A percentile compares a stretch with the other conserved stretches of the same genome.
Conservation (phyloP, 306 rosid genomes). For the Nissolia schottii region DNA sequence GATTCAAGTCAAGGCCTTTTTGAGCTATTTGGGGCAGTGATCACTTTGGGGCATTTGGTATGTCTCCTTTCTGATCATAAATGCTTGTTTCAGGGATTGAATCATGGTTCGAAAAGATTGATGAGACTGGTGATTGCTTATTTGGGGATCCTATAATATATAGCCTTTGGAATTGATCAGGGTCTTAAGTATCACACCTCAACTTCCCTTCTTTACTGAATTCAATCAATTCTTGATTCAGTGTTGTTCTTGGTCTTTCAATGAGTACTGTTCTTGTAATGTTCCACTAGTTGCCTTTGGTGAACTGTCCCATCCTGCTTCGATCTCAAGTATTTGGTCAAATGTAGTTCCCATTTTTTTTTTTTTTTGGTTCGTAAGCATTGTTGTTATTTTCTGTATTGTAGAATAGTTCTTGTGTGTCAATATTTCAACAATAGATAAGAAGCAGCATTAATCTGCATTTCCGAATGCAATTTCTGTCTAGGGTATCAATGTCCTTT, state of each 20-base stretch:
- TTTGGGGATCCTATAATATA: background rate
- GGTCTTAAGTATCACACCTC: background rate
- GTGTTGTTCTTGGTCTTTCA: constrained; percentile 2
- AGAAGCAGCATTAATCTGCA: background rate
- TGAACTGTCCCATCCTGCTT: background rate
- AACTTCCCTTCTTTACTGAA: background rate
- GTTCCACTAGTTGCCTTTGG: constrained; percentile 1
- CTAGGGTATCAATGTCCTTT: background rate
- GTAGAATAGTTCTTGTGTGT: background rate
- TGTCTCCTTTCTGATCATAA: constrained; percentile 9
- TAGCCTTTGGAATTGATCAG: constrained; percentile 5
- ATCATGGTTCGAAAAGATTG: background rate
- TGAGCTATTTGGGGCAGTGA: background rate
- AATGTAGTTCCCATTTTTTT: background rate
- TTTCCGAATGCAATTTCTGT: background rate
- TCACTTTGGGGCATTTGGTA: constrained; percentile 23
- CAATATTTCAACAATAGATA: background rate
- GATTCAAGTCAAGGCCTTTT: constrained; percentile 3
- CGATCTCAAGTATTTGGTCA: constrained; percentile 5
- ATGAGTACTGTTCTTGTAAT: constrained; percentile 13
- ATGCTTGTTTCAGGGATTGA: constrained; percentile 2
- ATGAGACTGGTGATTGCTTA: background rate
- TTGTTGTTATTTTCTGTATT: background rate
- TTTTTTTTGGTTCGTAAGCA: background rate
- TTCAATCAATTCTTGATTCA: constrained; percentile 15